Evolutionary conservation across 1,284 basidiomycete species (phyloP), one percentile per base, ranked within the genome.

Genomic region (Moesziomyces sp.): DNA sequence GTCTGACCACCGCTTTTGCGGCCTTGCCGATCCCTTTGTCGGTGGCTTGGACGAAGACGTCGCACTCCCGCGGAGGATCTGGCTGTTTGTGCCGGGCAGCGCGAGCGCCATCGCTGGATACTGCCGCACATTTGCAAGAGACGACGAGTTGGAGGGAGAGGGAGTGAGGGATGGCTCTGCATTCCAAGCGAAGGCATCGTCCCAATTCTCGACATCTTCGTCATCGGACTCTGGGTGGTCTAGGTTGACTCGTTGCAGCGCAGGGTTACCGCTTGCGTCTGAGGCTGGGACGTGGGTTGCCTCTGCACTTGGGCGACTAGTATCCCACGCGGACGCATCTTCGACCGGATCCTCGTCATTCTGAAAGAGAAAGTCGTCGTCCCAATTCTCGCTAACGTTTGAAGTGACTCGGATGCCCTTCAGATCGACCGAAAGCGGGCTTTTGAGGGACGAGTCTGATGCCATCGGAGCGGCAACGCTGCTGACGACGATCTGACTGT

Each of bases 361-460:
- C 30, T 74, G 69, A 44, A 78, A 78, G 19, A 78, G 62, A 43
- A 73, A 78, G 57, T 78, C 77, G 24, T 77, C 77, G 16, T 78
- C 77, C 77, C 77, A 78, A 19, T 50, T 77, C 50, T 78, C 77
- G 61, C 71, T 72, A 46, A 77, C 72, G 16, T 53, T 33, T 3
- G 60, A 67, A 3, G 70, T 73, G 23, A 73, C 64, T 7, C 70
- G 64, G 38, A 73, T 65, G 38, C 65, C 65, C 40, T 52, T 62
- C 28, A 65, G 55, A 19, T 62, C 55, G 30, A 52, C 51, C 5
- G 58, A 23, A 5, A 52, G 53, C 38, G 55, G 51, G 46, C 45
- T 50, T 33, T 54, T 26, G 19, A 47, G 11, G 10, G 50, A 47
- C 5, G 61, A 45, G 1, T 45, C 21, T 1, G 44, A 9, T 14